Base-by-base conservation (phyloP, 495 filamentous ascomycete species). In the Cercophora sp. region DNA sequence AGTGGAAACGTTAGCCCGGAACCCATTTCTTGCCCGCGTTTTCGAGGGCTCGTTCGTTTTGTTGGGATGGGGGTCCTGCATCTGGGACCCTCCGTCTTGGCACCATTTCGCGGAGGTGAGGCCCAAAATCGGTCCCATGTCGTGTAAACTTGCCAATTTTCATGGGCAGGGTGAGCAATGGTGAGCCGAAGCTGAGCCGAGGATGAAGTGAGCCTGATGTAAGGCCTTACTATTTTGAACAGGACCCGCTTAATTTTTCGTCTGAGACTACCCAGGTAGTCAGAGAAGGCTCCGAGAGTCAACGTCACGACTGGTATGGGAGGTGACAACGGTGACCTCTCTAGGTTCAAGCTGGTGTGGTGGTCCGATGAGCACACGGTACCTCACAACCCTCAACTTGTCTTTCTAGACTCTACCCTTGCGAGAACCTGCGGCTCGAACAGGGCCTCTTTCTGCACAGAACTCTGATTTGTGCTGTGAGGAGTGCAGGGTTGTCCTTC, bases 381-480 rank as follows among this genome's bases (percentile, higher is more conserved):
- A 32, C 29, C 29, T 32, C 29, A 32, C 29, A 32, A 32, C 29
- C 29, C 29, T 32, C 29, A 32, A 32, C 29, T 32, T 32, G 29
- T 32, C 29, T 6, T 32, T 32, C 29, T 13, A 32, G 29, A 32
- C 29, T 32, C 29, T 32, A 32, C 13, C 29, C 29, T 32, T 32
- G 29, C 29, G 29, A 32, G 29, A 32, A 32, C 29, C 29, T 32
- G 29, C 29, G 29, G 29, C 29, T 32, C 29, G 29, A 13, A 32
- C 8, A 32, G 29, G 13, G 13, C 29, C 29, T 32, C 29, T 32
- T 32, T 6, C 29, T 32, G 8, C 29, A 32, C 13, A 32, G 29
- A 6, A 32, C 43, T 31, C 22, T 29, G 43, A 46, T 16, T 22
- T 46, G 43, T 46, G 23, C 15, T 46, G 43, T 46, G 3, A 46